Base-by-base conservation (phyloP, 116 monocot genomes). In the Phalaenopsis hybrid region DNA sequence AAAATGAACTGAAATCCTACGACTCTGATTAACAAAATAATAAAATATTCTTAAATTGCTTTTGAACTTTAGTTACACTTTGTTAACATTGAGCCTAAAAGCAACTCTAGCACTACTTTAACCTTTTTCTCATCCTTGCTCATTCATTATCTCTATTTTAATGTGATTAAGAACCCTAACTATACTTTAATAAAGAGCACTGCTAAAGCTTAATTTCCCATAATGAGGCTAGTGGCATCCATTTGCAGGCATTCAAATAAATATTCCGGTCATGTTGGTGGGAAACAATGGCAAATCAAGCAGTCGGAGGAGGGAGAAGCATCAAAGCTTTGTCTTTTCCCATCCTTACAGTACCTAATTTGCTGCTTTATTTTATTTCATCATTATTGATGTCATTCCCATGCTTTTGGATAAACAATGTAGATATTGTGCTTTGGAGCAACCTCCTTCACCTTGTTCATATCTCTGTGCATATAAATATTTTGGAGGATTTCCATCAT, bases 281-380 rank as follows among this genome's bases (percentile, higher is more conserved):
- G 75, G 75, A 75, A 75, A 75, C 75, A 75, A 46, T 45, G 46
- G 75, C 0, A 46, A 75, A 46, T 46, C 45, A 0, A 75, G 75
- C 20, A 20, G 18, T 45, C n/a, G 75, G 75, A n/a, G 18, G 75
- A 8, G 44, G 75, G 45, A 75, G 75, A 75, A 6, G 75, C 75
- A 75, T 45, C 75, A 45, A 46, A 11, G 18, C 28, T 75, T 75
- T 75, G 75, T 75, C 44, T 33, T 75, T 75, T 45, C 20, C 75
- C 75, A 75, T n/a, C 6, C 43, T 37, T 41, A 72, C 72, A 13
- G 12, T 21, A 72, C 37, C 15, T 72, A 15, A 37, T 72, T 72
- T 31, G 37, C 72, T 34, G 8, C 72, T 25, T 25, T 65, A 11
- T 69, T 31, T 72, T 34, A 37, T 72, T 48, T 48, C 0, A 28